A percentile compares a stretch with the other conserved stretches of the same genome.
Conservation (phyloP, 345 rosid genomes). For the Eucalyptus brandiana region DNA sequence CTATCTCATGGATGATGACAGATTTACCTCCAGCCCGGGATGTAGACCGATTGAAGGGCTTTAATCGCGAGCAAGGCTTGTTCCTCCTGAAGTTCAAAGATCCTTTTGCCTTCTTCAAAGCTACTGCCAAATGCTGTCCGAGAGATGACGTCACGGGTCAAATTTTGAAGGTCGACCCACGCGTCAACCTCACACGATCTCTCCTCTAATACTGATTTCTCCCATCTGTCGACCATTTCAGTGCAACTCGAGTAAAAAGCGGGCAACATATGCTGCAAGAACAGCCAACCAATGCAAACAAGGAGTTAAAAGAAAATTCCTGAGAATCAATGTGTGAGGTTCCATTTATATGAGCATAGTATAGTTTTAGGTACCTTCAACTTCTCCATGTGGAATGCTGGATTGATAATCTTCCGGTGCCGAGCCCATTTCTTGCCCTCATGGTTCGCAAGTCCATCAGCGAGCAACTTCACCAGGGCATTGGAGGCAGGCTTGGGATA, state of each 20-base stretch:
- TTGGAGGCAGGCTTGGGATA: constrained; percentile 14
- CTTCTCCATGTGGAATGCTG: constrained; percentile 37
- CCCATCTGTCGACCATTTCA: constrained; percentile 12
- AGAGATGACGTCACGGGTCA: constrained; percentile 28
- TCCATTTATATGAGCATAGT: neutral
- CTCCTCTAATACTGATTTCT: neutral
- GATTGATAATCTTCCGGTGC: constrained; percentile 41
- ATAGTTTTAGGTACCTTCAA: constrained; percentile 22
- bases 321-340: constrained; percentile 1
- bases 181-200: constrained; percentile 16
- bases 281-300: neutral
- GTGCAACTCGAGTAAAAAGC: constrained; percentile 10
- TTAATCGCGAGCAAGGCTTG: neutral
- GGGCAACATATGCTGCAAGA: constrained; percentile 3
- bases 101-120: constrained; percentile 20
- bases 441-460: constrained; percentile 22
- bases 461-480: constrained; percentile 11
- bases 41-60: neutral
- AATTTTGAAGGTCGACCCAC: constrained; percentile 15
- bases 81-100: constrained; percentile 16
- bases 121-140: constrained; percentile 30
- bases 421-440: constrained; percentile 41
- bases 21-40: neutral
- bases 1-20: neutral
- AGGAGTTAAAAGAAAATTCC: neutral